A percentile compares a stretch with the other conserved stretches of the same genome.
phyloP scores from a whole-genome alignment of 2,329 filamentous ascomycete genomes.

The Botrytis paeoniae region DNA sequence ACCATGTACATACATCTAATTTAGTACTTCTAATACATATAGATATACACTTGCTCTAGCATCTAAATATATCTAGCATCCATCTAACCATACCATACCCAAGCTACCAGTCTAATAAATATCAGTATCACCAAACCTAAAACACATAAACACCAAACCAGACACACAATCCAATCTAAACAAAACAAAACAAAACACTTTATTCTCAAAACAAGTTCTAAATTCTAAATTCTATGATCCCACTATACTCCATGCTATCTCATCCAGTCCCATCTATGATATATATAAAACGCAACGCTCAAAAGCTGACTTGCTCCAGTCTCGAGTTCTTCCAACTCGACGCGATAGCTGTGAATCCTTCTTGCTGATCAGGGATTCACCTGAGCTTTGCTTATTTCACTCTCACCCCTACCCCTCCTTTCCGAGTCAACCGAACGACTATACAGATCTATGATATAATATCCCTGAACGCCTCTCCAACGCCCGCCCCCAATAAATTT shows the following conservation, averaged over 20 bases:
- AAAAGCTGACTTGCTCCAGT: not conserved
- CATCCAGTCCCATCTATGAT: not conserved
- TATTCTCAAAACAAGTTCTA: not conserved
- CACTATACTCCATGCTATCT: not conserved
- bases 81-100: too few relatives aligned
- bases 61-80: too few relatives aligned
- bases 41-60: too few relatives aligned
- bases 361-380: not conserved
- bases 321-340: not conserved
- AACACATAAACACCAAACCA: not conserved
- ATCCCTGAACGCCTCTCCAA: constrained; percentile 1
- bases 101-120: too few relatives aligned
- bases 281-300: not conserved
- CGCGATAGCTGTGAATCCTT: not conserved
- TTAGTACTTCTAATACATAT: too few relatives aligned
- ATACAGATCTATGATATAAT: constrained; percentile 5
- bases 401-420: not conserved
- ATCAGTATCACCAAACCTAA: too few relatives aligned
- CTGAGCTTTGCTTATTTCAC: not conserved
- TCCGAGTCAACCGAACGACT: not conserved
- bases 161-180: not conserved
- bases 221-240: not conserved
- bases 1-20: too few relatives aligned
- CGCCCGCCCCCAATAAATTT: not conserved
- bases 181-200: not conserved